A percentile compares a stretch with the other conserved stretches of the same genome.
These are phyloP conservation scores for Cornus suecica DNA, from an alignment of 148 eudicot genomes.

Conservation along the genomic window DNA sequence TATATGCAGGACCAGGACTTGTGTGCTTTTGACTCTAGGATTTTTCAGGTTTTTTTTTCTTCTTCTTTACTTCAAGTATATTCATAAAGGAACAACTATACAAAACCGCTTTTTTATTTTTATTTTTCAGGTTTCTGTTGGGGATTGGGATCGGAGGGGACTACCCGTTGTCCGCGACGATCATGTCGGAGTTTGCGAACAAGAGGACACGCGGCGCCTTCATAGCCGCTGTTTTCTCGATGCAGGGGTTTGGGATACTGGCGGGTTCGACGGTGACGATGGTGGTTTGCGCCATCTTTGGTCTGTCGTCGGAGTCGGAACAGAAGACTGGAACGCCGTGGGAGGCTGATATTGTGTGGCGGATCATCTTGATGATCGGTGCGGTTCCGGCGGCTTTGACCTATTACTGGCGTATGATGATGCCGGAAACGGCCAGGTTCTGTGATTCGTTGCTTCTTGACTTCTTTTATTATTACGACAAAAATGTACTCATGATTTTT, in stretches of 20 bases:
- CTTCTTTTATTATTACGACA: too few relatives aligned
- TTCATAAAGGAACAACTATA: too few relatives aligned
- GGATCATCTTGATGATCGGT: slow-evolving; percentile 60
- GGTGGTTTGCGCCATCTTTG: slow-evolving; percentile 42
- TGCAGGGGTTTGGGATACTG: slow-evolving; percentile 69
- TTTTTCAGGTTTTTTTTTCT: slow-evolving; percentile 59
- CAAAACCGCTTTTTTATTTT: too few relatives aligned
- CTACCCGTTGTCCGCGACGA: slow-evolving; percentile 62
- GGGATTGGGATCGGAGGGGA: slow-evolving; percentile 68
- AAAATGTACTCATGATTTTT: too few relatives aligned
- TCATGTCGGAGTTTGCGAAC: slow-evolving; percentile 69
- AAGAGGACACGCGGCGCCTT: slow-evolving; percentile 56
- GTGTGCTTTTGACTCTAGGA: slow-evolving; percentile 32
- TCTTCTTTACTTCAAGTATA: too few relatives aligned
- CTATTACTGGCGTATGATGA: slow-evolving; percentile 66
- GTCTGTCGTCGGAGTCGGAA: slow-evolving; percentile 9
- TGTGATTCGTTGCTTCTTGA: not conserved
- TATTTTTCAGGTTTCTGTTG: slow-evolving; percentile 36
- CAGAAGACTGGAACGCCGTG: not conserved
- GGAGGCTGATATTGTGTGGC: slow-evolving; percentile 54
- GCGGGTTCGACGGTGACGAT: slow-evolving; percentile 39
- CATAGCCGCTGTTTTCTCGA: slow-evolving; percentile 62
- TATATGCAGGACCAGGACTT: slow-evolving; percentile 26
- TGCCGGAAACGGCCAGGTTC: slow-evolving; percentile 75
- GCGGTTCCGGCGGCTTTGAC: slow-evolving; percentile 61